These are phyloP conservation scores for Noccaea bulbosa DNA, from an alignment of 345 rosid species.

Conservation along the genomic window DNA sequence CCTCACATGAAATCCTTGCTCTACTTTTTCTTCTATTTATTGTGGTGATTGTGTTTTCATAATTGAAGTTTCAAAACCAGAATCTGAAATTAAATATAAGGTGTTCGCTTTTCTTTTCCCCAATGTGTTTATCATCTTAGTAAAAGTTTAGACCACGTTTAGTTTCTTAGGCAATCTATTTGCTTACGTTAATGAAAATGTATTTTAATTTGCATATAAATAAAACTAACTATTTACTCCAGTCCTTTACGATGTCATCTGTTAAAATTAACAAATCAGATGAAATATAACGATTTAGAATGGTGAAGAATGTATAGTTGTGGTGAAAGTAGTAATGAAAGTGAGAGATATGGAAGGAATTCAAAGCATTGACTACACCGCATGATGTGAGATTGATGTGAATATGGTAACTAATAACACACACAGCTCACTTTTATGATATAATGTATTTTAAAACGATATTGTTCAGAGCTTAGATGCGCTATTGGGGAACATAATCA, in stretches of 20 bases:
- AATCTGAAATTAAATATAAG: background rate
- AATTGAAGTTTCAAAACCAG: background rate
- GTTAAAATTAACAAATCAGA: too few species aligned
- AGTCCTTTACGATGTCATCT: too few species aligned
- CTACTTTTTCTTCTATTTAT: too few species aligned
- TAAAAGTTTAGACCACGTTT: background rate
- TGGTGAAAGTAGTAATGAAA: constrained; percentile 10
- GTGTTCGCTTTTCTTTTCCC: background rate
- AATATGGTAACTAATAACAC: constrained; percentile 40
- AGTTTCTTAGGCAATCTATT: too few species aligned
- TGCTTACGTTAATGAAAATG: too few species aligned
- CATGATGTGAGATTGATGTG: constrained; percentile 41
- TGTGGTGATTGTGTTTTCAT: background rate
- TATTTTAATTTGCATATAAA: too few species aligned
- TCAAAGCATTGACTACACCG: constrained; percentile 31
- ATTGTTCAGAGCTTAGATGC: constrained; percentile 1
- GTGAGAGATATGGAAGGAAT: constrained; percentile 13
- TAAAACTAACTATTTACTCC: too few species aligned
- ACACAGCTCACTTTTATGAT: constrained; percentile 27
- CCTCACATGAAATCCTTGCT: background rate
- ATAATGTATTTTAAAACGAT: constrained; percentile 4
- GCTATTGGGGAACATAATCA: constrained; percentile 35
- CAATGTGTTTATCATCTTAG: background rate
- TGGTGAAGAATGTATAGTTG: background rate
- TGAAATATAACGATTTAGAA: background rate